These are phyloP conservation scores for Ceratocystis huliohia DNA, from an alignment of 2,329 filamentous ascomycete genomes.

Conservation along the genomic window DNA sequence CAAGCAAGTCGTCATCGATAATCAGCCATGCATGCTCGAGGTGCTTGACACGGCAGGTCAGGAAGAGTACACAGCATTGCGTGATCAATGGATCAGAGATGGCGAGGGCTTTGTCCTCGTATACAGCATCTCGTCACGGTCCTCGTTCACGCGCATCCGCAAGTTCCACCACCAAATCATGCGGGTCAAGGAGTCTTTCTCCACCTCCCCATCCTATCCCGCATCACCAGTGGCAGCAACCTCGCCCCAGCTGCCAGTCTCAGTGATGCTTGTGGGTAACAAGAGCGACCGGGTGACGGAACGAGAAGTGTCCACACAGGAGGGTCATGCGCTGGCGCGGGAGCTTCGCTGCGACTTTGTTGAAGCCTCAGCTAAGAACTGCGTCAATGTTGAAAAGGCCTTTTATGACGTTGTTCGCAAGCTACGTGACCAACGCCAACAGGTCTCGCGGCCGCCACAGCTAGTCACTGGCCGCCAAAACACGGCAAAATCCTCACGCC, in stretches of 20 bases:
- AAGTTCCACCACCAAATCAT: constrained; percentile 95
- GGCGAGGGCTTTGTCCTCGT: constrained; percentile 95
- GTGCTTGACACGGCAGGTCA: constrained; percentile 95
- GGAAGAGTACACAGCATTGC: constrained; percentile 92
- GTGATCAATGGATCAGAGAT: constrained; percentile 97
- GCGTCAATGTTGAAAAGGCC: constrained; percentile 95
- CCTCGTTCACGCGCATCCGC: constrained; percentile 88
- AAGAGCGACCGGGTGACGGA: constrained; percentile 96
- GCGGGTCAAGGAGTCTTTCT: constrained; percentile 83
- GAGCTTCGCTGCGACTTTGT: constrained; percentile 94
- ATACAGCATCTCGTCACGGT: constrained; percentile 95
- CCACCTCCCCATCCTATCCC: constrained; percentile 62
- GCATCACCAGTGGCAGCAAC: constrained; percentile 56
- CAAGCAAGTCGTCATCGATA: constrained; percentile 86
- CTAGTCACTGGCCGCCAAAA: constrained; percentile 25
- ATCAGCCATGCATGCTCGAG: constrained; percentile 92
- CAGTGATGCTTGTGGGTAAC: constrained; percentile 97
- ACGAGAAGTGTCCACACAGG: constrained; percentile 90
- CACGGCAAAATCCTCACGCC: constrained; percentile 23
- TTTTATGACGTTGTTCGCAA: constrained; percentile 96
- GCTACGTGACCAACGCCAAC: constrained; percentile 68
- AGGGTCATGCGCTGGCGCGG: constrained; percentile 80
- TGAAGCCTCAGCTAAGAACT: constrained; percentile 93
- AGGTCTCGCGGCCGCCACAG: constrained; percentile 31
- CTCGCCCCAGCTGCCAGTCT: constrained; percentile 55